Evolutionary conservation across 1,284 basidiomycete genomes (phyloP), one percentile per base, ranked within the genome.

Genomic region (Malassezia caprae): DNA sequence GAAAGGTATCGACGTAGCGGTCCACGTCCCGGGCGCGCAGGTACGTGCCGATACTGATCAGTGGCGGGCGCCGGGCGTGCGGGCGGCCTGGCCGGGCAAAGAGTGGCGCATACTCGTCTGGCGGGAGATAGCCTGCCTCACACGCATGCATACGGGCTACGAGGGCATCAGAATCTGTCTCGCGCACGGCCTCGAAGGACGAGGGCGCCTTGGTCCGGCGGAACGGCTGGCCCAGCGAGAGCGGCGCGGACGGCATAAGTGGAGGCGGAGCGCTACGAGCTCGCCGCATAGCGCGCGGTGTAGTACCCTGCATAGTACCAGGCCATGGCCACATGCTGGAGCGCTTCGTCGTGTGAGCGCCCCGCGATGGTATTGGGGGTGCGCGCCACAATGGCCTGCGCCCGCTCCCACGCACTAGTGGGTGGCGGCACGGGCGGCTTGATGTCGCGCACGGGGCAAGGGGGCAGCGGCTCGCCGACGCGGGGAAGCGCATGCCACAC

Each of bases 11-110:
- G 0, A 94, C 83, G 6, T 96, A 81, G 42, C 76, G 74, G 69
- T 98, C 94, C 42, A 96, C 82, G 1, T 83, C 84, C 44, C 80
- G 79, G 0, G 87, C 85, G 50, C 94, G 82, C 52, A 94, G 82
- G 63, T 86, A 88, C 1, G 93, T 98, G 8, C 93, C 93, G 42
- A 96, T 80, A 73, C 96, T 96, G 79, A 98, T 96, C 62, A 96
- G 77, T 0, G 91, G 91, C 34, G 81, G 82, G 72, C 23, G 77
- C 73, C 55, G 86, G 79, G 74, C 81, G 88, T 3, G 84, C n/a
- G 31, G 13, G 12, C 34, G 31, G 17, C 10, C 11, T 1, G 15
- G 30, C 12, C 11, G 3, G 1, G 28, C 30, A 4, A 52, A 34
- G 10, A 47, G 19, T 0, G 31, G 26, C 15, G 53, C 55, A 24